Evolutionary conservation across 2,329 filamentous ascomycete genomes (phyloP).

Genomic region (Emmonsia crescens): DNA sequence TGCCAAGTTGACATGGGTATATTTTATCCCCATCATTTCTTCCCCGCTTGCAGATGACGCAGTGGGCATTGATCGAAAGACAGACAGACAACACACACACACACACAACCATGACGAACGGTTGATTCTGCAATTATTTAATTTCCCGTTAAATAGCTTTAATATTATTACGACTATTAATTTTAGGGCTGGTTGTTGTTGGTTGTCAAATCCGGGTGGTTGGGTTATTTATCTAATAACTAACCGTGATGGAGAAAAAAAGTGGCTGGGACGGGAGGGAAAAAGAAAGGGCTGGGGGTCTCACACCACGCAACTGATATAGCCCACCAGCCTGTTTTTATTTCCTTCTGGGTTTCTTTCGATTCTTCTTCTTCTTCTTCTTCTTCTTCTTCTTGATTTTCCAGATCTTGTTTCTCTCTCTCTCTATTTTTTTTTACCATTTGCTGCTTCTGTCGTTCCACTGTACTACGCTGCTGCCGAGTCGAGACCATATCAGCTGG

Average conservation of each 20-base stretch:
- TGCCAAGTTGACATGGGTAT: not conserved
- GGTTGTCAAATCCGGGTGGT: not conserved
- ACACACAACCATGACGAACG: not conserved
- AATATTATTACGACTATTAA: not conserved
- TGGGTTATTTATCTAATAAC: not conserved
- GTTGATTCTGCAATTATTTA: not conserved
- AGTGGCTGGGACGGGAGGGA: slow-evolving; percentile 14
- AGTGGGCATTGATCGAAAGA: not conserved
- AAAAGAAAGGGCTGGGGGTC: not conserved
- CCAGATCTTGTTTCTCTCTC: slow-evolving; percentile 12
- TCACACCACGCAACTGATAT: not conserved
- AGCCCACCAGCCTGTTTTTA: slow-evolving; percentile 9
- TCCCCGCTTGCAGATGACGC: not conserved
- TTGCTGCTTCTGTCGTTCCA: not conserved
- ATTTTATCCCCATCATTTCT: not conserved
- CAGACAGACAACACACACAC: not conserved
- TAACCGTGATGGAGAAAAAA: not conserved
- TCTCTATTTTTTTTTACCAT: slow-evolving; percentile 3
- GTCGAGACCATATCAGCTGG: not conserved
- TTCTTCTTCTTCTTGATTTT: slow-evolving; percentile 2
- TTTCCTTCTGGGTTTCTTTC: slow-evolving; percentile 7
- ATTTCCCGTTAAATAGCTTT: not conserved
- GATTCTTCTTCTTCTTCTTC: slow-evolving; percentile 3
- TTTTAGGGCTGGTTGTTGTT: not conserved
- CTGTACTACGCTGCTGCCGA: not conserved